Base-by-base conservation (phyloP, 768 basidiomycete species). In the Cubamyces sp. region DNA sequence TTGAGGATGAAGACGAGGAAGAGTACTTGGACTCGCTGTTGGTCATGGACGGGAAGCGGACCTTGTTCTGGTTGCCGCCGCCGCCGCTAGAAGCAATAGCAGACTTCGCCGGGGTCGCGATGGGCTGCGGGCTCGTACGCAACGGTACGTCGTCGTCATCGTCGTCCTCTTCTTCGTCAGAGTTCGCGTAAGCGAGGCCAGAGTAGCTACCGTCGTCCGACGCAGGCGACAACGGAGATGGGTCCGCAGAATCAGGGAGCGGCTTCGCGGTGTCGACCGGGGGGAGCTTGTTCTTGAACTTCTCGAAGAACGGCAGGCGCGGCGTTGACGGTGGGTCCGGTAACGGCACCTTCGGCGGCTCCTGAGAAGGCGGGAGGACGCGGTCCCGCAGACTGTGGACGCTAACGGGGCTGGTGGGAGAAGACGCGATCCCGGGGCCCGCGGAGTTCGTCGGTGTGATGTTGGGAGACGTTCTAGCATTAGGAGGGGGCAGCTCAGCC, bases 231-330 rank as follows among this genome's bases (percentile, higher is more conserved):
- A 54, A 21, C 15, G 66, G 60, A 37, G 61, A 43, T 28, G 61
- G 51, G 42, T 56, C 62, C 25, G 48, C 48, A 19, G 55, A 45
- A 21, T 23, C 26, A 9, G 61, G 46, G 2, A 43, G 57, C 6
- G 61, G 46, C 54, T 28, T 60, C 23, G 51, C 40, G 15, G 62
- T 62, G 46, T 69, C 66, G 39, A 68, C 63, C 55, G 64, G 58
- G 19, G 70, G 62, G 43, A 70, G 63, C 51, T 71, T 62, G 69
- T 73, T 61, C 71, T 81, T 82, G 68, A 81, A 77, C 65, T 82
- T 82, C 58, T 87, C 85, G 64, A 88, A 82, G 71, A 88, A 83
- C 9, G 84, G 82, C 62, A 87, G 73, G 5, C 78, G 74, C 15
- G 69, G 69, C 18, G 71, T 65, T 16, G 69, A 63, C 7, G 69